These are phyloP conservation scores for Malbranchea zuffiana DNA, from an alignment of 2,329 filamentous ascomycete genomes.

Conservation along the genomic window DNA sequence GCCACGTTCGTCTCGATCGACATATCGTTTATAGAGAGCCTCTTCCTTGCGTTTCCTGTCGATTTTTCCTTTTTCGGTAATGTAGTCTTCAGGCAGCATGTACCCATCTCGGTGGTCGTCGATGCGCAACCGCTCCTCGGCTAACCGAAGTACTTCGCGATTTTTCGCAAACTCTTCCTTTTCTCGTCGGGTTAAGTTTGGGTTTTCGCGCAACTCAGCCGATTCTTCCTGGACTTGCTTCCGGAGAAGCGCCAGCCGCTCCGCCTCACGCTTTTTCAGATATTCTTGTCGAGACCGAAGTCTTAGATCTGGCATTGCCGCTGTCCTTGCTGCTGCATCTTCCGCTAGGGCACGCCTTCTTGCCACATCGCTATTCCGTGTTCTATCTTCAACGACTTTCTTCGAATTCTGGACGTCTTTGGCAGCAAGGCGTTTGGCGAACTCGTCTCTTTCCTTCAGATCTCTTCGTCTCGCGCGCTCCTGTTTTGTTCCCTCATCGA, in stretches of 20 bases:
- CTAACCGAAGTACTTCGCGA: slow-evolving; percentile 65
- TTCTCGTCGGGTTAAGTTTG: slow-evolving; percentile 63
- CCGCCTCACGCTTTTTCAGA: slow-evolving; percentile 79
- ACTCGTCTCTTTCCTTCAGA: slow-evolving; percentile 64
- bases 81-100: slow-evolving; percentile 85
- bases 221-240: slow-evolving; percentile 86
- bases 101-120: slow-evolving; percentile 91
- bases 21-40: slow-evolving; percentile 78
- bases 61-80: slow-evolving; percentile 84
- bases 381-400: slow-evolving; percentile 53
- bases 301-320: slow-evolving; percentile 69
- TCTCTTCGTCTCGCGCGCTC: slow-evolving; percentile 55
- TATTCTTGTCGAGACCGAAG: slow-evolving; percentile 84
- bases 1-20: slow-evolving; percentile 76
- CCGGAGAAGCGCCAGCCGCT: slow-evolving; percentile 73
- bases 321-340: slow-evolving; percentile 54
- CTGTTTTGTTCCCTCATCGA: slow-evolving; percentile 50
- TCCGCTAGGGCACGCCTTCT: slow-evolving; percentile 54
- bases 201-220: slow-evolving; percentile 66
- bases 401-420: slow-evolving; percentile 62
- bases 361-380: slow-evolving; percentile 47
- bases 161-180: slow-evolving; percentile 84
- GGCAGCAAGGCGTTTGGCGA: slow-evolving; percentile 61
- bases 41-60: slow-evolving; percentile 80
- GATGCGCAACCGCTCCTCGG: slow-evolving; percentile 74